These are phyloP conservation scores for Aspergillaceae sp. DNA, from an alignment of 2,329 filamentous ascomycete species.

Conservation along the genomic window DNA sequence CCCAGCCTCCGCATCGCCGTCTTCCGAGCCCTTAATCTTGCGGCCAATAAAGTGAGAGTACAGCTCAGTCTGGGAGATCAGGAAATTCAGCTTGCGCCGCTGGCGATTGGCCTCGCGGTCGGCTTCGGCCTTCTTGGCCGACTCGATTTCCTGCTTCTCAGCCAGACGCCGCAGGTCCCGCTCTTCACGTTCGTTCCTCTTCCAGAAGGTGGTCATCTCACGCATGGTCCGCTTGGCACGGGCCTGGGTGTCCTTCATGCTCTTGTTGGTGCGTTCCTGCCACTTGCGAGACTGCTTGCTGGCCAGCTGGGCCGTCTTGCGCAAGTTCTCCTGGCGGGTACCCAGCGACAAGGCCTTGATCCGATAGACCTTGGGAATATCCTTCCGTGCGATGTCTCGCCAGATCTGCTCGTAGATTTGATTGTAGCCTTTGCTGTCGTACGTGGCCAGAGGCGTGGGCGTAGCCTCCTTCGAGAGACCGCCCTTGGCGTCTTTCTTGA, in stretches of 20 bases:
- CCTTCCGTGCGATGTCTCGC: slow-evolving; percentile 87
- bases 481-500: slow-evolving; percentile 37
- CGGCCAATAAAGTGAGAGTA: slow-evolving; percentile 99
- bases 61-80: slow-evolving; percentile 96
- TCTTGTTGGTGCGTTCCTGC: slow-evolving; percentile 97
- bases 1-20: slow-evolving; percentile 74
- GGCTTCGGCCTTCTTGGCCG: slow-evolving; percentile 91
- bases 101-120: slow-evolving; percentile 95
- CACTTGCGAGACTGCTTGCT: slow-evolving; percentile 96
- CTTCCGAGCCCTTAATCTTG: slow-evolving; percentile 96
- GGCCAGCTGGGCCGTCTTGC: slow-evolving; percentile 93
- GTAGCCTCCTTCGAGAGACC: slow-evolving; percentile 36
- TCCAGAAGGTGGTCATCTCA: slow-evolving; percentile 99
- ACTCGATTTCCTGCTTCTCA: slow-evolving; percentile 91
- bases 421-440: slow-evolving; percentile 86
- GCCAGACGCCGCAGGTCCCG: slow-evolving; percentile 88
- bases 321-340: slow-evolving; percentile 87
- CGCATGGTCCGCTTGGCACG: slow-evolving; percentile 96
- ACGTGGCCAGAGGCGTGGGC: slow-evolving; percentile 52
- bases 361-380: slow-evolving; percentile 85
- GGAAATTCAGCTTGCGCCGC: slow-evolving; percentile 97
- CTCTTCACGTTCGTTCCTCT: slow-evolving; percentile 95
- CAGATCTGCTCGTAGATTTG: slow-evolving; percentile 97
- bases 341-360: slow-evolving; percentile 77
- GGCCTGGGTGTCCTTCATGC: slow-evolving; percentile 93